Conservation (phyloP, 208 protist genomes). For the Strigomonas culicis region DNA sequence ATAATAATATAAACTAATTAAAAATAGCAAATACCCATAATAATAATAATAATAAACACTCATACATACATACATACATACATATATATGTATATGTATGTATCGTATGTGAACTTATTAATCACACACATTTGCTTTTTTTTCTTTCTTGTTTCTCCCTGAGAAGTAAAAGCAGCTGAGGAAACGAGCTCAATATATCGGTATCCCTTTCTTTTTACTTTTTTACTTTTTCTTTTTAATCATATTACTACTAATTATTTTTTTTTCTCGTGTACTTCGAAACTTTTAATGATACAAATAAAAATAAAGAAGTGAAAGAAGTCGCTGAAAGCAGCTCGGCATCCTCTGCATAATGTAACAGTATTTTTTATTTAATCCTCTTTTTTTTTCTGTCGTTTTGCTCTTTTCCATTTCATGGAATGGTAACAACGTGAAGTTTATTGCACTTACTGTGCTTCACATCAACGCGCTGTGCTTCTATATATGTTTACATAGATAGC, state of each 20-base stretch:
- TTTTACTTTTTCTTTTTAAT: neutral
- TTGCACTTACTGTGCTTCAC: slow-evolving; percentile 38
- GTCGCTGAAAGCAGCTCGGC: neutral
- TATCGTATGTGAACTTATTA: no score
- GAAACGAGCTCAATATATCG: no score
- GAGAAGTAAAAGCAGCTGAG: neutral
- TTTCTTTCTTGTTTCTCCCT: slow-evolving; percentile 11
- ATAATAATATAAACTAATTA: no score
- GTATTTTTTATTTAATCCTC: neutral
- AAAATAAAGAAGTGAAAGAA: neutral
- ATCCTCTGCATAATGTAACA: neutral
- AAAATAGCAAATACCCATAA: no score
- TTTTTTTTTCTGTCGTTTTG: neutral
- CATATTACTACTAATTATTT: neutral
- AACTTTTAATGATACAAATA: neutral
- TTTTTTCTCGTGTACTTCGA: neutral
- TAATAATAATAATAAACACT: neutral
- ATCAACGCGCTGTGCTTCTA: slow-evolving; percentile 42
- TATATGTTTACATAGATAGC: slow-evolving; percentile 28
- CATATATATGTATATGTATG: slow-evolving; percentile 13
- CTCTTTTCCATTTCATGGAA: slow-evolving; percentile 39
- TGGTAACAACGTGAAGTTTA: slow-evolving; percentile 59
- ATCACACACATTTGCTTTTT: neutral
- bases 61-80: slow-evolving; percentile 13
- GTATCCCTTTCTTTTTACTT: slow-evolving; percentile 9